These are phyloP conservation scores for Yarrowia galli DNA, from an alignment of 1,139 yeast species.

Conservation along the genomic window DNA sequence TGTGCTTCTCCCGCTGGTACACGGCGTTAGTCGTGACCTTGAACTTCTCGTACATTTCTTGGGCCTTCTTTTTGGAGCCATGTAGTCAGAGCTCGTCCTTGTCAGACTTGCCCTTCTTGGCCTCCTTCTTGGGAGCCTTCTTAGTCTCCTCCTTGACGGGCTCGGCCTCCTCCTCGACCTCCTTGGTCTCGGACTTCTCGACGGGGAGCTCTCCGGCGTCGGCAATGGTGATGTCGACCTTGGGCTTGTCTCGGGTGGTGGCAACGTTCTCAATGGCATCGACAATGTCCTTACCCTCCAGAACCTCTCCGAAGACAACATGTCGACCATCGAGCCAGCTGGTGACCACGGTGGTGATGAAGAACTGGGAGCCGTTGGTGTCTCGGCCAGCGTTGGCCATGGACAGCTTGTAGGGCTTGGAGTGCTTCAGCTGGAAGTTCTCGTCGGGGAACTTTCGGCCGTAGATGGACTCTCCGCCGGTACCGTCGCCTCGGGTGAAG, in stretches of 20 bases:
- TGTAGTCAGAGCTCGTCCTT: constrained; percentile 38
- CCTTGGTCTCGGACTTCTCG: constrained; percentile 15
- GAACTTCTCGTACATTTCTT: constrained; percentile 8
- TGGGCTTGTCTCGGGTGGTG: constrained; percentile 78
- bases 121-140: constrained; percentile 14
- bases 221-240: constrained; percentile 71
- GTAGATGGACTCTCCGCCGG: constrained; percentile 95
- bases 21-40: constrained; percentile 10
- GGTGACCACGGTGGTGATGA: constrained; percentile 89
- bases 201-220: constrained; percentile 73
- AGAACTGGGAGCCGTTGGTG: constrained; percentile 96
- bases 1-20: constrained; percentile 29
- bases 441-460: constrained; percentile 89
- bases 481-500: constrained; percentile 89
- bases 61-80: constrained; percentile 33
- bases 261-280: constrained; percentile 77
- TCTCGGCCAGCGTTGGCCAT: constrained; percentile 98
- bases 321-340: constrained; percentile 95
- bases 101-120: constrained; percentile 20
- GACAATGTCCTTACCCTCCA: constrained; percentile 84
- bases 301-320: constrained; percentile 94
- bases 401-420: constrained; percentile 73
- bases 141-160: constrained; percentile 27
- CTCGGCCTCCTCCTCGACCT: constrained; percentile 42
- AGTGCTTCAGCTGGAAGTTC: constrained; percentile 81